Evolutionary conservation across 305 asterid genomes (phyloP).

Genomic region (Fraxinus xanthoxyloides): DNA sequence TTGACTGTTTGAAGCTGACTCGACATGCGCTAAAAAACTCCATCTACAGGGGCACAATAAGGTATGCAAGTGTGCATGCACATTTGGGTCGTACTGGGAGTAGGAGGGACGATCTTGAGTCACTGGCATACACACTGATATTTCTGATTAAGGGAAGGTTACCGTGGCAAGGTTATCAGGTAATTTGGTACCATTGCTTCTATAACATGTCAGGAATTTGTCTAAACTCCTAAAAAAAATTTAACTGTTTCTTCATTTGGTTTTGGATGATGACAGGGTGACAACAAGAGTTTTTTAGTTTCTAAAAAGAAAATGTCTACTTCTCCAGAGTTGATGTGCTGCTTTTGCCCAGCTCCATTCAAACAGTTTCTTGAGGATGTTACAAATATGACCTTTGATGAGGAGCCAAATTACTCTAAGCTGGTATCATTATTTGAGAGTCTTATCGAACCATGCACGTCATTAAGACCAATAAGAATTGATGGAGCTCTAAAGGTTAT

Average conservation of each 20-base stretch:
- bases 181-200: constrained; percentile 25
- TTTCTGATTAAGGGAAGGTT: constrained; percentile 95
- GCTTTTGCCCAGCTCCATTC: constrained; percentile 93
- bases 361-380: constrained; percentile 89
- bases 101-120: constrained; percentile 96
- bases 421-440: constrained; percentile 74
- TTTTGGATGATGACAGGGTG: constrained; percentile 64
- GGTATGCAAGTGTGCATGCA: constrained; percentile 97
- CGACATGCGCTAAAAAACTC: constrained; percentile 22
- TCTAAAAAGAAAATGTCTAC: constrained; percentile 96
- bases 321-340: constrained; percentile 91
- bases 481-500: constrained; percentile 95
- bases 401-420: constrained; percentile 91
- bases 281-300: constrained; percentile 97
- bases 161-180: constrained; percentile 99
- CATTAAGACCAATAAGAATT: constrained; percentile 81
- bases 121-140: constrained; percentile 93
- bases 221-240: constrained; percentile 7
- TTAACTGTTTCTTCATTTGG: constrained; percentile 13
- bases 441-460: constrained; percentile 79
- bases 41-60: constrained; percentile 75
- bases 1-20: constrained; percentile 3
- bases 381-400: constrained; percentile 90
- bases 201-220: constrained; percentile 7
- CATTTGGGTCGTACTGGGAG: constrained; percentile 98